Conservation (phyloP, 495 filamentous ascomycete genomes). For the Symbiotaphrina buchneri region DNA sequence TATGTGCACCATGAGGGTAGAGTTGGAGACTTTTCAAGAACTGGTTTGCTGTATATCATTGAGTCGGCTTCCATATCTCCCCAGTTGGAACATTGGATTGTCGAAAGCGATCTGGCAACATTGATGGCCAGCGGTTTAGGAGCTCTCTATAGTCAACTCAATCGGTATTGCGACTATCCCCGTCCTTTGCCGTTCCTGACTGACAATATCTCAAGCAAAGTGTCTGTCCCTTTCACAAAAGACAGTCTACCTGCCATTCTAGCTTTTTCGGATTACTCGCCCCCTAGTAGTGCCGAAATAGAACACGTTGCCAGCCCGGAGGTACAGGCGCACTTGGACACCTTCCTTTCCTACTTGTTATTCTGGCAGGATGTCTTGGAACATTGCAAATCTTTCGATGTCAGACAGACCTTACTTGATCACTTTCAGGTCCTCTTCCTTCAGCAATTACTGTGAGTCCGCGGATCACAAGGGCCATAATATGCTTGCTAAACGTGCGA, state of each 20-base stretch:
- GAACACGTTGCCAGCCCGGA: too few species aligned
- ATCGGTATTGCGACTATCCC: conserved; percentile 33
- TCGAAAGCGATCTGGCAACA: conserved; percentile 89
- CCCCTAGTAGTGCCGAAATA: conserved; percentile 43
- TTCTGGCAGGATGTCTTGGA: conserved; percentile 98
- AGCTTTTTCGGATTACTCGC: conserved; percentile 60
- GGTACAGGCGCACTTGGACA: conserved; percentile 63
- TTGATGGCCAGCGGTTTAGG: conserved; percentile 92
- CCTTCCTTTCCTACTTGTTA: conserved; percentile 79
- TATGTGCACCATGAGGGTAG: conserved; percentile 88
- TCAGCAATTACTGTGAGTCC: conserved; percentile 72
- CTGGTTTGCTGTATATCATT: conserved; percentile 84
- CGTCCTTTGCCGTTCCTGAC: conserved; percentile 1
- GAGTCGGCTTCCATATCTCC: conserved; percentile 72
- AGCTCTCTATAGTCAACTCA: conserved; percentile 89
- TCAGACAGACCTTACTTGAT: conserved; percentile 79
- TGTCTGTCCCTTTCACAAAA: conserved; percentile 26
- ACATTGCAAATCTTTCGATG: conserved; percentile 76
- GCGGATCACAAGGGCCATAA: conserved; percentile 1
- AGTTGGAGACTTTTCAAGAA: conserved; percentile 91
- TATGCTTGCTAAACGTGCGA: too few species aligned
- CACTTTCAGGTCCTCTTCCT: conserved; percentile 96
- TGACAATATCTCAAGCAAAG: conserved; percentile 11
- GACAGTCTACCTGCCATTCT: conserved; percentile 61
- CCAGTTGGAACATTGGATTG: conserved; percentile 78